phyloP scores from a whole-genome alignment of 768 basidiomycete species.

The Podaxis pistillaris region DNA sequence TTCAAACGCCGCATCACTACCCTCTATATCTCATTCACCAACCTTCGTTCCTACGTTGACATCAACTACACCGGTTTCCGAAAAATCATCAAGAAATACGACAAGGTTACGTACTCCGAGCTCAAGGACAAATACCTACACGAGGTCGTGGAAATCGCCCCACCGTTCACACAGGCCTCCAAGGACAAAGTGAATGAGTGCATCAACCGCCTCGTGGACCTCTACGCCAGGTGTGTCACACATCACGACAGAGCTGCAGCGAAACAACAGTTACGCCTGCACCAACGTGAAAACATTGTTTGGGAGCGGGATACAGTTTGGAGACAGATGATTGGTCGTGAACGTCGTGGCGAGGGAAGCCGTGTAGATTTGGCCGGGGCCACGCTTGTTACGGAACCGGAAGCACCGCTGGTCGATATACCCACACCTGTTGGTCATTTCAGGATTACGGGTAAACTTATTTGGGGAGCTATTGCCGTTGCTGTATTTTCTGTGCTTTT shows the following conservation, averaged over 20 bases:
- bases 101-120: conserved; percentile 86
- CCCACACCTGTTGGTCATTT: conserved; percentile 67
- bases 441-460: conserved; percentile 59
- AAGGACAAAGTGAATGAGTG: conserved; percentile 61
- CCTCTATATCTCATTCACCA: conserved; percentile 73
- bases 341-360: conserved; percentile 62
- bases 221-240: conserved; percentile 87
- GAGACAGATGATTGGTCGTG: conserved; percentile 90
- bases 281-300: conserved; percentile 91
- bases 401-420: conserved; percentile 49
- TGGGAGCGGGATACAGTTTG: conserved; percentile 98
- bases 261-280: conserved; percentile 76
- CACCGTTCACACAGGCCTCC: conserved; percentile 65
- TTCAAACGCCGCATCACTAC: conserved; percentile 89
- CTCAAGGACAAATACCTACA: conserved; percentile 80
- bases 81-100: conserved; percentile 97
- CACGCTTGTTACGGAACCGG: conserved; percentile 42
- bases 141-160: conserved; percentile 59
- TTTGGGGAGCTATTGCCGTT: conserved; percentile 58
- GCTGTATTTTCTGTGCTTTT: conserved; percentile 59
- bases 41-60: conserved; percentile 84
- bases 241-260: conserved; percentile 67
- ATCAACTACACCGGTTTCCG: conserved; percentile 92
- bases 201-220: conserved; percentile 56
- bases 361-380: conserved; percentile 39